phyloP scores from a whole-genome alignment of 2,329 filamentous ascomycete genomes.

The Pseudopithomyces maydicus region DNA sequence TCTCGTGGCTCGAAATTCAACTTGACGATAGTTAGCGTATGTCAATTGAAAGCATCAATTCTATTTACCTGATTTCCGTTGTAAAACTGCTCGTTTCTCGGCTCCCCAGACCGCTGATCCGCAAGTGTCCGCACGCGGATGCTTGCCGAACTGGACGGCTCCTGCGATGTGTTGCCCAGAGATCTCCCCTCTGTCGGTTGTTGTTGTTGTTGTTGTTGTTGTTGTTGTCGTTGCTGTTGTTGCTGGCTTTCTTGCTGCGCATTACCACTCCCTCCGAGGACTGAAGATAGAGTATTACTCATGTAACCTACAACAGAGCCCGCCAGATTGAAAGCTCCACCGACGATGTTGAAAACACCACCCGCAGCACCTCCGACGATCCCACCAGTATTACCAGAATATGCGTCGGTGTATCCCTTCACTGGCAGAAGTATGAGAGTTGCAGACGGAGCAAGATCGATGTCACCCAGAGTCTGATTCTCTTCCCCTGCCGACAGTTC shows the following conservation, averaged over 20 bases:
- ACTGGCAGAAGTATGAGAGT: slow-evolving; percentile 83
- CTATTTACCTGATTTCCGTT: slow-evolving; percentile 85
- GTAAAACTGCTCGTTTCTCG: slow-evolving; percentile 74
- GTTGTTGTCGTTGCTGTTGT: no score
- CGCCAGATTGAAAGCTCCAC: slow-evolving; percentile 41
- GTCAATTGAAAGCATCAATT: slow-evolving; percentile 18
- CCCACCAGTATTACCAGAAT: slow-evolving; percentile 47
- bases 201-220: no score
- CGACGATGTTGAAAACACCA: slow-evolving; percentile 35
- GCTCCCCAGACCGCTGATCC: slow-evolving; percentile 56
- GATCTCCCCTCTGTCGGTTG: slow-evolving; percentile 16
- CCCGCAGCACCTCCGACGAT: slow-evolving; percentile 33
- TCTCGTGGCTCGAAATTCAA: slow-evolving; percentile 69
- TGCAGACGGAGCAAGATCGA: slow-evolving; percentile 77
- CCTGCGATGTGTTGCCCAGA: slow-evolving; percentile 13
- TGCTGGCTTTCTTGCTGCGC: slow-evolving; percentile 15
- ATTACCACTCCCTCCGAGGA: slow-evolving; percentile 30
- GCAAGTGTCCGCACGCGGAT: slow-evolving; percentile 51
- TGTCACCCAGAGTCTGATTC: slow-evolving; percentile 65
- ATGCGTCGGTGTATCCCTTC: slow-evolving; percentile 64
- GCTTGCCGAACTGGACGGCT: slow-evolving; percentile 22
- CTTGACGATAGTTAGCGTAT: slow-evolving; percentile 45
- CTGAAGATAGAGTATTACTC: slow-evolving; percentile 36
- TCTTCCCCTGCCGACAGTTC: slow-evolving; percentile 79
- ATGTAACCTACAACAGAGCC: slow-evolving; percentile 40